Evolutionary conservation across 2,329 filamentous ascomycete genomes (phyloP), one percentile per base, ranked within the genome.

Genomic region (Trematosphaeria pertusa): DNA sequence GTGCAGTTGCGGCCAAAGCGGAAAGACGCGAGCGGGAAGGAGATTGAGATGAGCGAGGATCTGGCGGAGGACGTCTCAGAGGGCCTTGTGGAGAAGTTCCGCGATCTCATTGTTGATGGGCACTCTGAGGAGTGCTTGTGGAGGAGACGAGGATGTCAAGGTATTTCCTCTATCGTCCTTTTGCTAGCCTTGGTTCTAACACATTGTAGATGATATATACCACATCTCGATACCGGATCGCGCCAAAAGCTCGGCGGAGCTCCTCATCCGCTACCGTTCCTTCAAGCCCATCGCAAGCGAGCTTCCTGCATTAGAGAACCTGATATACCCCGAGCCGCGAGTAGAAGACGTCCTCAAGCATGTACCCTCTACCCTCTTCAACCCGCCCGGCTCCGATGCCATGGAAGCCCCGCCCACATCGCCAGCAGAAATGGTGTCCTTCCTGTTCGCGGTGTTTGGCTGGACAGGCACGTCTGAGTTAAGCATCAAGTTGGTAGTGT

Each of bases 111-210:
- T 41, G 74, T 88, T 11, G 80, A 84, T 18, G 88, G 86, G 2
- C 93, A 99, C 67, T 81, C 86, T 20, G 86, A 91, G 41, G 86
- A 85, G 52, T 99, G 93, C 65, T 78, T 94, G 14, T 99, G 93
- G 94, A 84, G 85, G 60, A 88, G 85, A 67, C 85, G 85, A 49
- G 91, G 91, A n/a, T 97, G 92, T 68, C 91, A 96, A 72, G 86
- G 88, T 90, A 77, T 50, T 75, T 57, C 9, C 14, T 26, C n/a
- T 0, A 9, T 9, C 9, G 1, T n/a, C 30, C 7, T 30, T 11
- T 28, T 12, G 17, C 6, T 7, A 15, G 8, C 37, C 43, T 62
- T 18, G 61, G 50, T 12, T 36, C 54, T 69, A 44, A 72, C 46
- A 34, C 31, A 2, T 10, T 15, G 19, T 52, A 82, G 81, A 81